These are phyloP conservation scores for Coemansia sp. DNA, from an alignment of 192 early-diverging fungal genomes.

Conservation along the genomic window DNA sequence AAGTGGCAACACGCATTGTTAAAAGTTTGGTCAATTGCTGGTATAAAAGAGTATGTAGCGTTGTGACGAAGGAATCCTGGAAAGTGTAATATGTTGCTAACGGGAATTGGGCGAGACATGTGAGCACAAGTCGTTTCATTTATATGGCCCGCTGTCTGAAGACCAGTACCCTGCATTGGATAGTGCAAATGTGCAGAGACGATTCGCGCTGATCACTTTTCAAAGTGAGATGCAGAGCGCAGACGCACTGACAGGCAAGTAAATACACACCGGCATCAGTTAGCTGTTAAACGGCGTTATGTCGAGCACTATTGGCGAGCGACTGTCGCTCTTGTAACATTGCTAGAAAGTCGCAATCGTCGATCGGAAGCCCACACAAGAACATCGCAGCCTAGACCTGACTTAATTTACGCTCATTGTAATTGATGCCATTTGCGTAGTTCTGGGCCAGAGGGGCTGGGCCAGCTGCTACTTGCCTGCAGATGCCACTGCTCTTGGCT, in stretches of 20 bases:
- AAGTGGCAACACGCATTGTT: slow-evolving; percentile 38
- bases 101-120: not conserved
- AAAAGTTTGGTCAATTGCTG: slow-evolving; percentile 3
- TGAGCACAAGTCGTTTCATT: not conserved
- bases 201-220: slow-evolving; percentile 1
- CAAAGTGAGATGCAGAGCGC: not conserved
- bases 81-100: slow-evolving; percentile 5
- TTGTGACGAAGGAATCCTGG: not conserved
- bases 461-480: not conserved
- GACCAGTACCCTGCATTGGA: not conserved
- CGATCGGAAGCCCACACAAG: slow-evolving; percentile 13
- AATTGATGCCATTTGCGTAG: not conserved
- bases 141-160: not conserved
- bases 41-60: not conserved
- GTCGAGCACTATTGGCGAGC: not conserved
- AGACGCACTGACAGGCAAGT: not conserved
- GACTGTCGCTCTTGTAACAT: not conserved
- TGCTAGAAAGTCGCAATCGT: not conserved
- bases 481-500: not conserved
- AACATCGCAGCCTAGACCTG: not conserved
- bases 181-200: not conserved
- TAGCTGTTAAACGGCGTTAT: not conserved
- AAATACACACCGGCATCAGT: not conserved
- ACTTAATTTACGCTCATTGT: not conserved
- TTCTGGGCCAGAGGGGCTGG: slow-evolving; percentile 4